Conservation (phyloP, 1,284 basidiomycete genomes). For the Irpex lacteus region DNA sequence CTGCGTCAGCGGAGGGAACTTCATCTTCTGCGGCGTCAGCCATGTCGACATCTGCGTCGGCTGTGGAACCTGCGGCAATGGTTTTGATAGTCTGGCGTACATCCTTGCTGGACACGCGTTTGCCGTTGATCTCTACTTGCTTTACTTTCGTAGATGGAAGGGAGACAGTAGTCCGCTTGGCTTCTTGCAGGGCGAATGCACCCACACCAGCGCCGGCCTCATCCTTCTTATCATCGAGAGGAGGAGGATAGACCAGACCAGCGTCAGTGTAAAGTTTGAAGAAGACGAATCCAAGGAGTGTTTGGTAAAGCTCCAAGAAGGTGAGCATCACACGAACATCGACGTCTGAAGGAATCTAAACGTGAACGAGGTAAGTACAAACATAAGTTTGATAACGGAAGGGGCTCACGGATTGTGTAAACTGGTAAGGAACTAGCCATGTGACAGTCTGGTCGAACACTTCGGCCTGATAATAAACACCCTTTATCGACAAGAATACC, state of each 20-base stretch:
- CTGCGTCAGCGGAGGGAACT: constrained; percentile 30
- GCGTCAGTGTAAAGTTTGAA: constrained; percentile 98
- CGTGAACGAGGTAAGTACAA: background rate
- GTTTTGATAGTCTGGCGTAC: constrained; percentile 74
- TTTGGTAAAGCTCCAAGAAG: constrained; percentile 98
- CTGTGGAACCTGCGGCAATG: constrained; percentile 37
- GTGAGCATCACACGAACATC: constrained; percentile 99
- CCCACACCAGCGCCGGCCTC: constrained; percentile 89
- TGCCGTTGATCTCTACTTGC: constrained; percentile 50
- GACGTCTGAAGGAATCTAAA: constrained; percentile 90
- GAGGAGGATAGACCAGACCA: constrained; percentile 93
- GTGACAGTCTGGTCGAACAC: constrained; percentile 91
- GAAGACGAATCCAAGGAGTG: constrained; percentile 91
- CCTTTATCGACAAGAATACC: constrained; percentile 97
- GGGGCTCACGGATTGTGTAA: constrained; percentile 84
- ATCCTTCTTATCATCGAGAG: constrained; percentile 82
- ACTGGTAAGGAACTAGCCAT: constrained; percentile 98
- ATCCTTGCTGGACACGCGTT: constrained; percentile 63
- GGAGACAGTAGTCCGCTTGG: constrained; percentile 30
- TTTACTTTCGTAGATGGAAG: constrained; percentile 35
- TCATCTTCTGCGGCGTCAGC: constrained; percentile 25
- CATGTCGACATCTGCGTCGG: constrained; percentile 40
- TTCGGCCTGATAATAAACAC: constrained; percentile 97
- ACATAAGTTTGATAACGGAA: background rate
- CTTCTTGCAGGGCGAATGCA: constrained; percentile 80